A percentile compares a stretch with the other conserved stretches of the same genome.
phyloP scores from a whole-genome alignment of 371 early-diverging fungal species.

The Gilbertella persicaria region DNA sequence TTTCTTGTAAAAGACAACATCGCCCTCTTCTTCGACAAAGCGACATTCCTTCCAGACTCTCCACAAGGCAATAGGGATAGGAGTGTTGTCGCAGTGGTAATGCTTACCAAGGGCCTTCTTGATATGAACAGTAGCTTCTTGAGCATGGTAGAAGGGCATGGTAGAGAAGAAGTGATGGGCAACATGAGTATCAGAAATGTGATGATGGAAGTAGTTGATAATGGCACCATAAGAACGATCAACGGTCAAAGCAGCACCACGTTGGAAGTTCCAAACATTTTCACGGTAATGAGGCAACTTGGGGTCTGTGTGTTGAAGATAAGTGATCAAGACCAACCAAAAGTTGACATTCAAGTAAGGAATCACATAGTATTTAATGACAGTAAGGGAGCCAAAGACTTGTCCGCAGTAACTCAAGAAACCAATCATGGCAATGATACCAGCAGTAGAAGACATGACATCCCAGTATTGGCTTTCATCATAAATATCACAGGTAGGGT shows the following conservation, averaged over 20 bases:
- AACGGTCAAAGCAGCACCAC: slow-evolving; percentile 79
- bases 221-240: slow-evolving; percentile 85
- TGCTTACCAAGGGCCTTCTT: slow-evolving; percentile 78
- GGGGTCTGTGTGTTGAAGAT: slow-evolving; percentile 86
- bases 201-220: slow-evolving; percentile 80
- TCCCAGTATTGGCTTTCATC: slow-evolving; percentile 65
- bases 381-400: slow-evolving; percentile 57
- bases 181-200: slow-evolving; percentile 83
- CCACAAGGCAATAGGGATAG: slow-evolving; percentile 66
- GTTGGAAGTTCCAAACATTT: slow-evolving; percentile 82
- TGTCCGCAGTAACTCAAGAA: slow-evolving; percentile 54
- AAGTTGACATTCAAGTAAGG: slow-evolving; percentile 84
- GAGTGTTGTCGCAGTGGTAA: slow-evolving; percentile 68
- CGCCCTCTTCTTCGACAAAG: slow-evolving; percentile 83
- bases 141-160: slow-evolving; percentile 91
- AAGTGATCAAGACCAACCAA: slow-evolving; percentile 90
- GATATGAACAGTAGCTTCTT: slow-evolving; percentile 79
- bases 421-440: slow-evolving; percentile 57
- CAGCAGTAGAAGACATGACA: slow-evolving; percentile 71
- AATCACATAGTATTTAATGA: slow-evolving; percentile 80
- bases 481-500: slow-evolving; percentile 75
- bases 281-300: slow-evolving; percentile 80
- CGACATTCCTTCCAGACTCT: slow-evolving; percentile 64
- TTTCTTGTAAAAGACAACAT: slow-evolving; percentile 64
- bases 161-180: slow-evolving; percentile 88